These are phyloP conservation scores for Trichoderma sp. DNA, from an alignment of 2,329 filamentous ascomycete genomes.

Conservation along the genomic window DNA sequence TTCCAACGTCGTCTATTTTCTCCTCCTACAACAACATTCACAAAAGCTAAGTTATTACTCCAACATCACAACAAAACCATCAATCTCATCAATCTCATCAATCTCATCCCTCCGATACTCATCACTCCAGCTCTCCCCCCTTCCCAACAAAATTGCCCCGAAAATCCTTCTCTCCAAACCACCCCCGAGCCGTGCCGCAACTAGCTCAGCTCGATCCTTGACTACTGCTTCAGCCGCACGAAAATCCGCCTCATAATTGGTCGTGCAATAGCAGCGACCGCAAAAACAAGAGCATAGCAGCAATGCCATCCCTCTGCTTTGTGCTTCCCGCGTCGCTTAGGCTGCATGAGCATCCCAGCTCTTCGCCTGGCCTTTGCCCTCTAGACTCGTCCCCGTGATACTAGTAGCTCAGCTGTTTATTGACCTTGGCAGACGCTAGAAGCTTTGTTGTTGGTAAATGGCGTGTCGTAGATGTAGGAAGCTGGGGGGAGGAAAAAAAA, in stretches of 20 bases:
- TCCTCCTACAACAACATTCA: not conserved
- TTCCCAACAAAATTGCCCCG: not conserved
- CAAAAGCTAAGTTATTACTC: not conserved
- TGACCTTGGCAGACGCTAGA: not conserved
- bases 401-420: not conserved
- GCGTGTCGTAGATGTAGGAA: not conserved
- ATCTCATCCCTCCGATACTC: not conserved
- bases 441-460: not conserved
- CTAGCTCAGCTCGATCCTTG: conserved; percentile 10
- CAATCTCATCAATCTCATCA: not conserved
- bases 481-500: not conserved
- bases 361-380: not conserved
- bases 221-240: conserved; percentile 17
- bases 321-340: conserved; percentile 9
- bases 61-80: not conserved
- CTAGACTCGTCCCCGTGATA: not conserved
- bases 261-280: not conserved
- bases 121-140: not conserved
- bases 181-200: not conserved
- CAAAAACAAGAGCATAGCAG: not conserved
- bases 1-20: not conserved
- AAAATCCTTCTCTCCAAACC: conserved; percentile 5
- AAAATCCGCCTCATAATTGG: conserved; percentile 1
- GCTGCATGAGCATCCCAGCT: conserved; percentile 7
- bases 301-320: not conserved